Evolutionary conservation across 1,284 basidiomycete species (phyloP).

Genomic region (Tremellales sp.): DNA sequence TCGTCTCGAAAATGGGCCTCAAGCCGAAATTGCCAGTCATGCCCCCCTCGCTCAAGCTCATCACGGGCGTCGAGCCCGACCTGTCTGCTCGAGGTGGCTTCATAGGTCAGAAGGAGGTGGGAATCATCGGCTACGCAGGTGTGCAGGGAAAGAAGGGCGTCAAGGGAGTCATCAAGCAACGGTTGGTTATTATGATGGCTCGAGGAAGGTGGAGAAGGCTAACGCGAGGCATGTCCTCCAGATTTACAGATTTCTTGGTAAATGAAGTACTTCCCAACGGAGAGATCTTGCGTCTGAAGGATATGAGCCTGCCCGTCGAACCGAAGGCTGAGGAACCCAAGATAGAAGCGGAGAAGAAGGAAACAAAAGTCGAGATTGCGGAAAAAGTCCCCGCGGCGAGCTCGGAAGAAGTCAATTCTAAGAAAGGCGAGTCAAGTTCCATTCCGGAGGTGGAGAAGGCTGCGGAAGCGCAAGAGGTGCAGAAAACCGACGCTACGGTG

Average conservation of each 20-base stretch:
- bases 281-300: conserved; percentile 71
- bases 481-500: conserved; percentile 17
- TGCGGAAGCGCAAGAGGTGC: conserved; percentile 12
- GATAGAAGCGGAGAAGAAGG: conserved; percentile 3
- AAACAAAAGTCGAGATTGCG: background rate
- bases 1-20: conserved; percentile 36
- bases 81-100: conserved; percentile 27
- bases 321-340: conserved; percentile 1
- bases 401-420: conserved; percentile 10
- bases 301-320: conserved; percentile 61
- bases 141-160: conserved; percentile 63
- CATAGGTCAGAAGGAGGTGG: conserved; percentile 77
- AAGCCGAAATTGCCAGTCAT: conserved; percentile 31
- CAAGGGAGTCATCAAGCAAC: conserved; percentile 89
- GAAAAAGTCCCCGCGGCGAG: conserved; percentile 5
- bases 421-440: conserved; percentile 3
- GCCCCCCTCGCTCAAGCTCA: conserved; percentile 35
- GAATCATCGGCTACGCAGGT: conserved; percentile 83
- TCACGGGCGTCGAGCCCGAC: conserved; percentile 32
- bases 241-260: conserved; percentile 92
- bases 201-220: conserved; percentile 4
- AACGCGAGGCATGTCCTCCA: conserved; percentile 39
- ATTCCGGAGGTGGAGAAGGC: conserved; percentile 4
- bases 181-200: conserved; percentile 53
- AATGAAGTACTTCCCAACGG: conserved; percentile 78